A percentile compares a stretch with the other conserved stretches of the same genome.
Conservation (phyloP, 805 yeast genomes). For the Saturnispora sekii region DNA sequence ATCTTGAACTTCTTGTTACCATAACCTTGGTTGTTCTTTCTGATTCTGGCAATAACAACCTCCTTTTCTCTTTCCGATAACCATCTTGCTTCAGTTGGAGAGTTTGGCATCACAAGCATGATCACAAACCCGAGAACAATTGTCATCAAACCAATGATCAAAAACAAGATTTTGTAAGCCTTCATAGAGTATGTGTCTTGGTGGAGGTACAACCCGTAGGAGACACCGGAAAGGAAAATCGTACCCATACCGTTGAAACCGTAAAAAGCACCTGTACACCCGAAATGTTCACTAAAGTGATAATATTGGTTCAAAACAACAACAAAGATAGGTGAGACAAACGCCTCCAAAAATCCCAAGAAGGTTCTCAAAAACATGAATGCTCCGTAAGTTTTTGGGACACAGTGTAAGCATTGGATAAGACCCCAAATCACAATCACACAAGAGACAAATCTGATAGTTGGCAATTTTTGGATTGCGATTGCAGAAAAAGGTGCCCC, state of each 20-base stretch:
- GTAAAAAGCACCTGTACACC: constrained; percentile 29
- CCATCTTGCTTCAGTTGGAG: constrained; percentile 39
- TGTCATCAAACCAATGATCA: constrained; percentile 46
- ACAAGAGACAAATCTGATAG: constrained; percentile 23
- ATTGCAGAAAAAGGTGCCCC: constrained; percentile 24
- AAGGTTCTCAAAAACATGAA: constrained; percentile 27
- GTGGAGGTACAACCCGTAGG: constrained; percentile 26
- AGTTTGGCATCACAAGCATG: constrained; percentile 37
- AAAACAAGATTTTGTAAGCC: constrained; percentile 38
- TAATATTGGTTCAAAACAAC: constrained; percentile 33
- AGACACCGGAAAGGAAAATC: constrained; percentile 6
- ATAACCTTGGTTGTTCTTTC: constrained; percentile 24
- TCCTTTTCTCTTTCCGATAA: constrained; percentile 29
- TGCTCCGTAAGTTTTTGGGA: constrained; percentile 25
- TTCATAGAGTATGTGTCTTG: constrained; percentile 12
- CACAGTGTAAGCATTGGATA: constrained; percentile 23
- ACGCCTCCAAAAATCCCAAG: constrained; percentile 27
- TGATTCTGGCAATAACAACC: constrained; percentile 33
- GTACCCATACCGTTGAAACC: constrained; percentile 19
- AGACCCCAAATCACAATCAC: constrained; percentile 28
- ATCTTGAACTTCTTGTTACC: constrained; percentile 36
- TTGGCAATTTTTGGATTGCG: constrained; percentile 30
- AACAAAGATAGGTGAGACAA: constrained; percentile 15
- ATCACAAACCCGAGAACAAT: constrained; percentile 27
- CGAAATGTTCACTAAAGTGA: constrained; percentile 35